These are phyloP conservation scores for Colletotrichum somersetense DNA, from an alignment of 2,329 filamentous ascomycete species.

Conservation along the genomic window DNA sequence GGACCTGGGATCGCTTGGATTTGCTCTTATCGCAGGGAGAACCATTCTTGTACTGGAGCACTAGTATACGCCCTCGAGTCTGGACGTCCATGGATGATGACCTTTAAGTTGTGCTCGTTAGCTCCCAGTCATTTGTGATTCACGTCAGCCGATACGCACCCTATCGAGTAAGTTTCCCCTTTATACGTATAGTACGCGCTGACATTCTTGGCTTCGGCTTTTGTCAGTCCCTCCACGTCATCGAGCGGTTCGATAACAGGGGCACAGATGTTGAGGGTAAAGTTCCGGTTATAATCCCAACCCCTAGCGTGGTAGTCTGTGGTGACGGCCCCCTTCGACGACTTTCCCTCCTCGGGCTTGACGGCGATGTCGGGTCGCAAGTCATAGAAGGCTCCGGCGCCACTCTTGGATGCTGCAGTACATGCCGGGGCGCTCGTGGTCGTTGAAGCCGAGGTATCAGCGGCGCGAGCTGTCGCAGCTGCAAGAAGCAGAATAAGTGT, in stretches of 20 bases:
- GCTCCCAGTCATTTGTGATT: background rate
- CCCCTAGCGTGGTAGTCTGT: slow-evolving; percentile 75
- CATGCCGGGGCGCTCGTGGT: slow-evolving; percentile 63
- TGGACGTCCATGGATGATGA: slow-evolving; percentile 66
- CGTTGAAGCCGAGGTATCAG: slow-evolving; percentile 50
- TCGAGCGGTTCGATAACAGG: slow-evolving; percentile 76
- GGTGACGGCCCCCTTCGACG: slow-evolving; percentile 56
- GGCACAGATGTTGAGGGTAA: slow-evolving; percentile 85
- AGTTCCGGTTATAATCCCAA: slow-evolving; percentile 84
- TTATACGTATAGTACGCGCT: slow-evolving; percentile 81
- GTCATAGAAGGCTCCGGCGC: slow-evolving; percentile 70
- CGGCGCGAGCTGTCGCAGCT: slow-evolving; percentile 47
- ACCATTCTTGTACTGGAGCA: slow-evolving; percentile 82
- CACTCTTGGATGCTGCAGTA: slow-evolving; percentile 67
- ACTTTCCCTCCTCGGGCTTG: slow-evolving; percentile 58
- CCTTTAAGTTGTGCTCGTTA: slow-evolving; percentile 51
- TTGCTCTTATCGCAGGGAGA: slow-evolving; percentile 75
- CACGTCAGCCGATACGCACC: slow-evolving; percentile 62
- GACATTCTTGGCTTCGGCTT: slow-evolving; percentile 75
- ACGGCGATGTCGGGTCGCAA: slow-evolving; percentile 67
- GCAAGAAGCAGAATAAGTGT: slow-evolving; percentile 53
- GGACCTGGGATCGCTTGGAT: slow-evolving; percentile 49
- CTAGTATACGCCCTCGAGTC: slow-evolving; percentile 78
- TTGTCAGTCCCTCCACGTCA: slow-evolving; percentile 74
- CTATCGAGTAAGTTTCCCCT: slow-evolving; percentile 79